Base-by-base conservation (phyloP, 495 filamentous ascomycete species). In the Penicillium pancosmium region DNA sequence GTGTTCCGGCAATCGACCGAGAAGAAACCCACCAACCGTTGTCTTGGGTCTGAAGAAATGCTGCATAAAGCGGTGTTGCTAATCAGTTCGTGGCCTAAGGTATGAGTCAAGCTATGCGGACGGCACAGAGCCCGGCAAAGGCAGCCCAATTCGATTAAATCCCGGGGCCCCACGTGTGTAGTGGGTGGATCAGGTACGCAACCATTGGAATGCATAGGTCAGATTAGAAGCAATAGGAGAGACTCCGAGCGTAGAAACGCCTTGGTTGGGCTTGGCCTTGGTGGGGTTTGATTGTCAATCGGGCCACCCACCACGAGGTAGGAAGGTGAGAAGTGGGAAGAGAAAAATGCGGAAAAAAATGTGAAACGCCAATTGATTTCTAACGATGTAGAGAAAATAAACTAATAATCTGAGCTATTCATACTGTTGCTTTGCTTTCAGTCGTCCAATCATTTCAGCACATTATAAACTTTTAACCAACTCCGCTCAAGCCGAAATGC, bases 221-320 rank as follows among this genome's bases (percentile, higher is more conserved):
- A 35, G 47, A 52, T 56, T 27, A 41, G 35, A 64, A 57, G 19
- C 21, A 49, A 52, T 38, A 21, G 19, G 16, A 19, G 41, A 46
- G 33, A 21, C 12, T 19, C n/a, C 41, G 15, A 25, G 33, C 38
- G 25, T 44, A 16, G 11, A 27, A 7, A 31, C 21, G 38, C 13
- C 25, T 27, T 19, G 16, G 33, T 50, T 31, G 35, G 33, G 50
- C 15, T 43, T 57, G 53, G 44, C 23, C 36, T 53, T 51, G 56
- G 57, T 19, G 46, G 49, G 33, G 62, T 31, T 16, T 44, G 34
- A 21, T 69, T 69, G n/a, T 8, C 53, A 69, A 69, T 16, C 15
- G 51, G 57, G 56, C 67, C 40, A 52, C 54, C 50, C 58, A 55
- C 56, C 61, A 67, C 56, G 62, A 63, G 55, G 41, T 52, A 52